These are phyloP conservation scores for Sindora glabra DNA, from an alignment of 306 rosid genomes.

Conservation along the genomic window DNA sequence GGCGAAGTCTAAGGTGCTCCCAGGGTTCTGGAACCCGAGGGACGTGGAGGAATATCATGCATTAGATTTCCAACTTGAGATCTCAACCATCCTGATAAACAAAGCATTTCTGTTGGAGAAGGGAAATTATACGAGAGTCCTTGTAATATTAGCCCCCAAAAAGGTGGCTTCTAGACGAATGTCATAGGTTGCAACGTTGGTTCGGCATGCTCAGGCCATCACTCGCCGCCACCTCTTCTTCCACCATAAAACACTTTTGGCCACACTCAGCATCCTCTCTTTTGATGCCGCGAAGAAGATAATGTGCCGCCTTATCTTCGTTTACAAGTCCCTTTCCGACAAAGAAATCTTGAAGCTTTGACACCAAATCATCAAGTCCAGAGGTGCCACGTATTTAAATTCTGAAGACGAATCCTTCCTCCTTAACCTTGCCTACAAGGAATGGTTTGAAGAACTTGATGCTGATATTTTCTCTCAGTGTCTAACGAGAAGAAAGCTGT, in stretches of 20 bases:
- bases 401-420: constrained; percentile 43
- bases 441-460: constrained; percentile 55
- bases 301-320: constrained; percentile 53
- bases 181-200: constrained; percentile 27
- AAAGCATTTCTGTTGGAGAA: too few relatives aligned
- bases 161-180: too few relatives aligned
- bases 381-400: constrained; percentile 37
- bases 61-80: too few relatives aligned
- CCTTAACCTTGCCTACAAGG: constrained; percentile 57
- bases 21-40: too few relatives aligned
- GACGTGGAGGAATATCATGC: too few relatives aligned
- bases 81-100: too few relatives aligned
- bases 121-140: too few relatives aligned
- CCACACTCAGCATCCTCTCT: constrained; percentile 45
- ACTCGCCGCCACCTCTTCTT: constrained; percentile 19
- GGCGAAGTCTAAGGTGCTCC: too few relatives aligned
- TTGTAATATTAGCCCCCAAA: too few relatives aligned
- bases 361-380: constrained; percentile 22
- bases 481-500: too few relatives aligned
- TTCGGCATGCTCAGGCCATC: constrained; percentile 4
- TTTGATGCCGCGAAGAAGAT: constrained; percentile 59
- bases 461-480: too few relatives aligned
- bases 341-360: constrained; percentile 30
- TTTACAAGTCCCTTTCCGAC: constrained; percentile 50
- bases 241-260: constrained; percentile 2